Percentiles rank a stretch among this genome's conserved stretches.
phyloP scores from a whole-genome alignment of 2,329 filamentous ascomycete species.

The Claviceps monticola region DNA sequence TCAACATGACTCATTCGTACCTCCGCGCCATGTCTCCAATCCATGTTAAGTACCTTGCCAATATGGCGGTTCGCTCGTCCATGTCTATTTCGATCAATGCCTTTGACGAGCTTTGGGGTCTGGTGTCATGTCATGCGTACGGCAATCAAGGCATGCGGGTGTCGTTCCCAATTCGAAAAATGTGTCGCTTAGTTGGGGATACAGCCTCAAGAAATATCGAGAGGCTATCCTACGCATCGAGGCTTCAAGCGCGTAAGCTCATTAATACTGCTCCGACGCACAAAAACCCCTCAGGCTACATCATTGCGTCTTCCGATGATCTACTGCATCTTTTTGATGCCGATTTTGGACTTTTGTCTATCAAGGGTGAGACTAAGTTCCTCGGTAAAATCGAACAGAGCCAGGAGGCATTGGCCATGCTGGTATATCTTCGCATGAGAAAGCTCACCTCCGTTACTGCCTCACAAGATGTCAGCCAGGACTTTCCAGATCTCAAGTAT shows the following conservation, averaged over 20 bases:
- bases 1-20: conserved; percentile 77
- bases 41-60: conserved; percentile 70
- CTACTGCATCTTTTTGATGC: conserved; percentile 73
- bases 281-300: conserved; percentile 75
- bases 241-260: conserved; percentile 72
- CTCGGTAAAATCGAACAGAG: conserved; percentile 60
- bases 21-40: conserved; percentile 84
- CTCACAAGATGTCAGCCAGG: conserved; percentile 59
- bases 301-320: conserved; percentile 79
- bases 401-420: conserved; percentile 69
- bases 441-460: conserved; percentile 61
- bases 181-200: conserved; percentile 79
- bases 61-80: conserved; percentile 85
- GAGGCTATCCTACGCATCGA: conserved; percentile 70
- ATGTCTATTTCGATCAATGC: conserved; percentile 92
- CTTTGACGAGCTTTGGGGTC: conserved; percentile 73
- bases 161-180: conserved; percentile 80
- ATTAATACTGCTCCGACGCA: conserved; percentile 76
- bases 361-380: conserved; percentile 79
- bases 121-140: conserved; percentile 78
- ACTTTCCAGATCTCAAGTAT: conserved; percentile 74
- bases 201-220: conserved; percentile 80
- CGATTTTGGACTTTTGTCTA: conserved; percentile 74
- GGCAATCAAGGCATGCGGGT: conserved; percentile 72
- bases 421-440: conserved; percentile 72